Conservation (phyloP, 176 grass and related monocot genomes). For the Oryza longistaminata region DNA sequence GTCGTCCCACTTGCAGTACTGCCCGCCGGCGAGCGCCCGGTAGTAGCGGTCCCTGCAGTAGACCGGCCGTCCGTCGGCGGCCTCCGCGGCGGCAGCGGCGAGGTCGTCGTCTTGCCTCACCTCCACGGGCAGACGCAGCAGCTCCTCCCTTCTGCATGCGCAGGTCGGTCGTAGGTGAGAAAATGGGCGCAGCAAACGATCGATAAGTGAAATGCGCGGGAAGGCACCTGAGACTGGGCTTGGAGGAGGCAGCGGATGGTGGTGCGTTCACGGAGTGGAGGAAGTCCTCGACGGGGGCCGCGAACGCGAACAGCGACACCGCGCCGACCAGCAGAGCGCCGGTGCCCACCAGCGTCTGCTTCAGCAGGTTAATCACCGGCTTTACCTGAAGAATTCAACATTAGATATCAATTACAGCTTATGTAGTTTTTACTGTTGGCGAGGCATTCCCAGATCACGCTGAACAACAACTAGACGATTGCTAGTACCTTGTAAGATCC, state of each 20-base stretch:
- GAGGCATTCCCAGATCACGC: background rate
- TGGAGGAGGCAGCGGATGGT: constrained; percentile 48
- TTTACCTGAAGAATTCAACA: constrained; percentile 55
- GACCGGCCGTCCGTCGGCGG: constrained; percentile 84
- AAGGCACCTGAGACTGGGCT: constrained; percentile 62
- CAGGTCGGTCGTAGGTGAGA: background rate
- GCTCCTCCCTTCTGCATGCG: constrained; percentile 64
- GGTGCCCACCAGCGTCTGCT: constrained; percentile 91
- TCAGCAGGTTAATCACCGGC: constrained; percentile 89
- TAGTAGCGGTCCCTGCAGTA: constrained; percentile 96
- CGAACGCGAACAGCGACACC: constrained; percentile 71
- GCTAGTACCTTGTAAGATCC: constrained; percentile 79
- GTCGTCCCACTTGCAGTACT: constrained; percentile 97
- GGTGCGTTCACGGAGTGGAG: constrained; percentile 52
- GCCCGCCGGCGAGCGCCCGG: constrained; percentile 80
- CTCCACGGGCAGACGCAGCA: constrained; percentile 76
- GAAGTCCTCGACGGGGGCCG: constrained; percentile 68
- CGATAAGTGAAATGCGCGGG: background rate
- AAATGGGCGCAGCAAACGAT: background rate
- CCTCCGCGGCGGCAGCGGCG: constrained; percentile 73
- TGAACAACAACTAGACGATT: background rate
- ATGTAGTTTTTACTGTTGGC: background rate
- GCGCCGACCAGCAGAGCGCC: constrained; percentile 73
- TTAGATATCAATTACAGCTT: background rate
- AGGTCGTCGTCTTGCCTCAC: constrained; percentile 86